These are phyloP conservation scores for Gnomoniopsis smithogilvyi DNA, from an alignment of 2,329 filamentous ascomycete species.

Conservation along the genomic window DNA sequence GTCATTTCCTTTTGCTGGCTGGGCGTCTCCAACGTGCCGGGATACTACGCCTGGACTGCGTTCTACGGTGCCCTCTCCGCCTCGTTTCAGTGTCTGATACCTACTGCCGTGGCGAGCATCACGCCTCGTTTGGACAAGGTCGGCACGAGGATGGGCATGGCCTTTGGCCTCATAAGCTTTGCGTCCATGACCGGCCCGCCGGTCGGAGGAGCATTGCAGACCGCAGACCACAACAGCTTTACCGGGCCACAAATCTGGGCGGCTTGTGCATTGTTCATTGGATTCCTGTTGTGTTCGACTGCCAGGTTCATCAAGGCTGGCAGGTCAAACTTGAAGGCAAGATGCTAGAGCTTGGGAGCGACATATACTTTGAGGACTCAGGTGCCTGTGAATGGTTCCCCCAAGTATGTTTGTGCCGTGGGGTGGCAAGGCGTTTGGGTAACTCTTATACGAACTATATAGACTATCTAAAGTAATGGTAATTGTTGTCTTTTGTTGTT, in stretches of 20 bases:
- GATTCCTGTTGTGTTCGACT: conserved; percentile 18
- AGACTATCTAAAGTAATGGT: too few relatives aligned
- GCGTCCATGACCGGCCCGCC: conserved; percentile 31
- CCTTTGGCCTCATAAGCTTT: conserved; percentile 28
- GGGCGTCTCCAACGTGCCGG: conserved; percentile 25
- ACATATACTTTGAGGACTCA: not conserved
- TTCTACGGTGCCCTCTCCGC: conserved; percentile 30
- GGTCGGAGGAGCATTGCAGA: conserved; percentile 30
- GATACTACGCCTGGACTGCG: conserved; percentile 30
- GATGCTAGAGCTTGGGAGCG: not conserved
- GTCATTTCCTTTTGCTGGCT: conserved; percentile 31
- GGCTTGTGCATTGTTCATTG: conserved; percentile 22
- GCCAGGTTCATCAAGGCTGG: conserved; percentile 9
- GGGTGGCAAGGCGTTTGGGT: too few relatives aligned
- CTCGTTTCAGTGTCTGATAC: conserved; percentile 31
- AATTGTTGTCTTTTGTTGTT: too few relatives aligned
- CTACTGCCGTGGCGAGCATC: conserved; percentile 30
- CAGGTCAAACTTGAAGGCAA: not conserved
- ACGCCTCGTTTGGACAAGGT: conserved; percentile 30
- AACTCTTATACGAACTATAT: too few relatives aligned
- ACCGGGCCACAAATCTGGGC: conserved; percentile 29
- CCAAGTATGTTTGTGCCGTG: not conserved
- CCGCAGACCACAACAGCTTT: conserved; percentile 23
- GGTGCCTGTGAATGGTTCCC: not conserved
- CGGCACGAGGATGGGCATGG: conserved; percentile 32